These are phyloP conservation scores for Lodderomyces pseudojiufengensis DNA, from an alignment of 1,139 yeast genomes.

Conservation along the genomic window DNA sequence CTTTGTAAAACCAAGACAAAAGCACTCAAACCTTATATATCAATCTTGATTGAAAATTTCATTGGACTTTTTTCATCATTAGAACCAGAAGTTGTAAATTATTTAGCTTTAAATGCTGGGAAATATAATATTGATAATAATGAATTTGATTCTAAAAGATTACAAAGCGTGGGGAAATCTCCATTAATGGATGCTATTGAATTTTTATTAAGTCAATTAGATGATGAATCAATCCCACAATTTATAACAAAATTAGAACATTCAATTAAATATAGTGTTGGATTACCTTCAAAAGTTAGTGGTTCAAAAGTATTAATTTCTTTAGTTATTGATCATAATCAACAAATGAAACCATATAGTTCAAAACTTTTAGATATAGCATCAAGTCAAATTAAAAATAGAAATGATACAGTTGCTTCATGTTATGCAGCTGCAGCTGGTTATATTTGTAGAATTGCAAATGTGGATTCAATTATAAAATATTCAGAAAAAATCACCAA, in stretches of 20 bases:
- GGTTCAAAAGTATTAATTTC: conserved; percentile 75
- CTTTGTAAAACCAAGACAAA: conserved; percentile 61
- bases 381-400: conserved; percentile 58
- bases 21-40: conserved; percentile 64
- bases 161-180: conserved; percentile 70
- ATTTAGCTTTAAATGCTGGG: conserved; percentile 81
- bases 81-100: conserved; percentile 89
- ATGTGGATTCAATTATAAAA: conserved; percentile 49
- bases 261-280: conserved; percentile 68
- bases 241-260: conserved; percentile 46
- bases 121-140: conserved; percentile 72
- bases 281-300: conserved; percentile 88
- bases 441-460: conserved; percentile 64
- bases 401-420: conserved; percentile 67
- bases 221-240: conserved; percentile 48
- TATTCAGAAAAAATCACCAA: conserved; percentile 50
- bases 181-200: conserved; percentile 91
- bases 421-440: conserved; percentile 84
- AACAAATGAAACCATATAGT: conserved; percentile 55
- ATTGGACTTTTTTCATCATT: conserved; percentile 74
- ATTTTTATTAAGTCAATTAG: conserved; percentile 56
- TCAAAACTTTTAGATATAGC: conserved; percentile 59
- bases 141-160: conserved; percentile 74
- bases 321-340: conserved; percentile 56
- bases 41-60: conserved; percentile 66